phyloP scores from a whole-genome alignment of 768 basidiomycete species.

The Suillus luteus region DNA sequence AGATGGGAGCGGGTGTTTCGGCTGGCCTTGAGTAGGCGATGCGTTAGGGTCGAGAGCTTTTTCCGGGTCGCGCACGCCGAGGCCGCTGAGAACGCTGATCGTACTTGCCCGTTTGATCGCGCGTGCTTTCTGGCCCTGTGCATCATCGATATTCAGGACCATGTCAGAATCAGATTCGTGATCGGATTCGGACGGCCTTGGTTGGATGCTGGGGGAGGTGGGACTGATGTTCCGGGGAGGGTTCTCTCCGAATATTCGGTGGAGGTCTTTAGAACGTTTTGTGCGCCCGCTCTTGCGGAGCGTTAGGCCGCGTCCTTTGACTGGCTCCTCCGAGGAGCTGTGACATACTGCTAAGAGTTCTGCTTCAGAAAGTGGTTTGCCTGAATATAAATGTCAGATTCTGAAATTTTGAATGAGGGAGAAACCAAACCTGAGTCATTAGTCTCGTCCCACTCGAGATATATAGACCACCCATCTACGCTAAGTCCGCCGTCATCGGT shows the following conservation, averaged over 20 bases:
- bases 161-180: constrained; percentile 43
- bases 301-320: constrained; percentile 76
- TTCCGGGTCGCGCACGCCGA: constrained; percentile 85
- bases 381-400: constrained; percentile 30
- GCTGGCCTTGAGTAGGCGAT: constrained; percentile 43
- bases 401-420: background rate
- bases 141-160: constrained; percentile 28
- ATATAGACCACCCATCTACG: constrained; percentile 91
- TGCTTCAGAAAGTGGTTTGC: constrained; percentile 74
- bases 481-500: constrained; percentile 74
- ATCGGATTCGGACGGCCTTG: constrained; percentile 22
- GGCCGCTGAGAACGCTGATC: constrained; percentile 89
- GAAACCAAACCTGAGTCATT: constrained; percentile 51
- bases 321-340: constrained; percentile 73
- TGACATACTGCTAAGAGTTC: constrained; percentile 85
- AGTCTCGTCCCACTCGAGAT: constrained; percentile 58
- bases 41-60: constrained; percentile 58
- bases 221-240: constrained; percentile 41
- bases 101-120: constrained; percentile 84
- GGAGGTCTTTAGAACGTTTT: constrained; percentile 45
- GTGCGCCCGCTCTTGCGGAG: constrained; percentile 57
- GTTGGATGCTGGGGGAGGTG: constrained; percentile 30
- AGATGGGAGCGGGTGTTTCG: constrained; percentile 21
- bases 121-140: constrained; percentile 25
- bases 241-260: constrained; percentile 50